Evolutionary conservation across 805 yeast species (phyloP), one percentile per base, ranked within the genome.

Genomic region (Priceomyces carsonii): DNA sequence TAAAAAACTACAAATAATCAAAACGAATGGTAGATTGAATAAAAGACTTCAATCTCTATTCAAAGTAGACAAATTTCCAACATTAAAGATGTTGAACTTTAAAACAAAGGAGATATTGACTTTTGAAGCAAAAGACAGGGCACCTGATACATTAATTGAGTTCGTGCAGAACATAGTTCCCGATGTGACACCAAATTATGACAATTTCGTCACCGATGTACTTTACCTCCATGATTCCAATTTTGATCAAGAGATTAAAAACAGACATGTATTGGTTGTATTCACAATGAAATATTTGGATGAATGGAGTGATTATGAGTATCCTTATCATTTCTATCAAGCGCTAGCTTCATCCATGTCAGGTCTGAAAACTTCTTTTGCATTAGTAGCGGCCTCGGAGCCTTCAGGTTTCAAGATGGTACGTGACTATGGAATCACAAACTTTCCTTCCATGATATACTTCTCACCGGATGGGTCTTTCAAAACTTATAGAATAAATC

Each of bases 21-120:
- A 60, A 38, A 44, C 59, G 5, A 55, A 67, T 31, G 63, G 57
- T 1, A 40, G 45, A n/a, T 23, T 25, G 10, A 55, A 55, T 43
- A 52, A 48, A 23, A 49, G 64, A 12, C 53, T 75, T 5, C 55
- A 69, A 24, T 47, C 45, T 21, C 51, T 67, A 31, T 75, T 76
- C 39, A 46, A 50, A 10, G 58, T 79, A 3, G 40, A 45, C 8
- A 66, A 63, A 13, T 80, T 63, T 48, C 86, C 86, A 1, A 60
- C 72, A 1, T 38, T 80, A 32, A 66, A 69, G 44, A 47, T 79
- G 21, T 69, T 74, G 40, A 55, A 69, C 21, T 59, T 61, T 31
- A 57, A 59, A 26, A 72, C 75, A 1, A 67, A 63, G 31, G 56
- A 61, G 35, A 59, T 73, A 4, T 62, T 57, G 0, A 53, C 59